Conservation (phyloP, 129 eudicot genomes). For the Oenanthe sinensis region DNA sequence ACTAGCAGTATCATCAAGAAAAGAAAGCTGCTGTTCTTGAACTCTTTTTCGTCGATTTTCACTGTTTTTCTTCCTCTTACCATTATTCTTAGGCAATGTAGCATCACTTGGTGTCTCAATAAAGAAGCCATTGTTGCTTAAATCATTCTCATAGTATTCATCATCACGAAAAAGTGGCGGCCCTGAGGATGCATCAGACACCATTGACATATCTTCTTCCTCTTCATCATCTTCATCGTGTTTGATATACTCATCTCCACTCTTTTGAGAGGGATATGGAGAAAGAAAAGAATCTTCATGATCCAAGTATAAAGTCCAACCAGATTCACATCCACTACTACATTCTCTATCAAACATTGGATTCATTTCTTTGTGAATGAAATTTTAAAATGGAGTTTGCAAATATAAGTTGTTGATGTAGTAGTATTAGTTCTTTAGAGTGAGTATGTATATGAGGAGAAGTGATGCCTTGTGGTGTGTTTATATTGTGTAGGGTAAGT, state of each 20-base stretch:
- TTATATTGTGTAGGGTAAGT: not conserved
- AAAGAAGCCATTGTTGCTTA: constrained; percentile 12
- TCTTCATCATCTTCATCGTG: constrained; percentile 26
- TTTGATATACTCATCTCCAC: not conserved
- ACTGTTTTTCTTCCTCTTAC: constrained; percentile 25
- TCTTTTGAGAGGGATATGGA: constrained; percentile 15
- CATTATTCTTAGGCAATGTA: constrained; percentile 9
- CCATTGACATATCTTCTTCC: constrained; percentile 76
- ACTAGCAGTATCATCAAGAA: constrained; percentile 89
- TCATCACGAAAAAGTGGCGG: constrained; percentile 60
- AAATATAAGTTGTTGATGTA: not conserved
- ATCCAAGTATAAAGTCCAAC: constrained; percentile 78
- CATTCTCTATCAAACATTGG: constrained; percentile 38
- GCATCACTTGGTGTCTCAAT: constrained; percentile 12
- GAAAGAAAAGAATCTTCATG: constrained; percentile 36
- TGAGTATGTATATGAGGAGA: not conserved
- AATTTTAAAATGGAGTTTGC: constrained; percentile 2
- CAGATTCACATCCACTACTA: constrained; percentile 86
- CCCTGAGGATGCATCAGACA: constrained; percentile 89
- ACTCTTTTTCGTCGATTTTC: constrained; percentile 22
- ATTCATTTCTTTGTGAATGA: constrained; percentile 29
- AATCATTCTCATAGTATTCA: constrained; percentile 11
- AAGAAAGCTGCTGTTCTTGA: constrained; percentile 30
- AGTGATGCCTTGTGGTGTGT: constrained; percentile 1
- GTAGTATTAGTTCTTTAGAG: not conserved